A percentile compares a stretch with the other conserved stretches of the same genome.
phyloP scores from a whole-genome alignment of 2,329 filamentous ascomycete species.

The Scytalidium lignicola region DNA sequence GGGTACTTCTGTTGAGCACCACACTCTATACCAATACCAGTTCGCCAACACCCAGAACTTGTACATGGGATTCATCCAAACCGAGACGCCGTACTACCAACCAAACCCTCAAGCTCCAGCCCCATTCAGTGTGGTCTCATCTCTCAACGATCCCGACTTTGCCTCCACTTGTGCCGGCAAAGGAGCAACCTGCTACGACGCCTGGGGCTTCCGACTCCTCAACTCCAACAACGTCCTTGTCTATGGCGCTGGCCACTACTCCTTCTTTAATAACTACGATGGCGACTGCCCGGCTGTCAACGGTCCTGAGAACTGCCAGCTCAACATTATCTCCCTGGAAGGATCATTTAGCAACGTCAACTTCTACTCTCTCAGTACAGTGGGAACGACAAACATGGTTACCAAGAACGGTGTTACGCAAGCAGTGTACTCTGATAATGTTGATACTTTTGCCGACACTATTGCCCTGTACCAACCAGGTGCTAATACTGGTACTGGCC shows the following conservation, averaged over 20 bases:
- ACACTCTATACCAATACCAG: constrained; percentile 48
- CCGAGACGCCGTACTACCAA: constrained; percentile 48
- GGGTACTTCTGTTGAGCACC: constrained; percentile 47
- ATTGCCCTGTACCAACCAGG: constrained; percentile 11
- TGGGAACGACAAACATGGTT: constrained; percentile 18
- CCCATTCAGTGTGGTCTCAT: constrained; percentile 48
- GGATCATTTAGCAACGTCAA: constrained; percentile 12
- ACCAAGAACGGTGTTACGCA: constrained; percentile 8
- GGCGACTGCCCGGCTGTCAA: constrained; percentile 7
- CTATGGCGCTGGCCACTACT: constrained; percentile 52
- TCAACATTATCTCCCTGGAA: constrained; percentile 16
- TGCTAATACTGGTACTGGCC: neutral
- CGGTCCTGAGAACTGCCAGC: constrained; percentile 16
- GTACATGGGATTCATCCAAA: constrained; percentile 6
- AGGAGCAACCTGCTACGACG: neutral
- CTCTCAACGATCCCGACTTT: constrained; percentile 47
- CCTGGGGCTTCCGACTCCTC: constrained; percentile 59
- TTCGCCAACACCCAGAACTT: constrained; percentile 29
- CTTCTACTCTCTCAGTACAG: constrained; percentile 16
- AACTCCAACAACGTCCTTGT: constrained; percentile 41
- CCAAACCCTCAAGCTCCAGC: constrained; percentile 55
- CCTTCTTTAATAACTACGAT: constrained; percentile 55
- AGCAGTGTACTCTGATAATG: constrained; percentile 11
- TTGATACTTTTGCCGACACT: constrained; percentile 13
- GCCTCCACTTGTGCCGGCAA: constrained; percentile 1